Conservation (phyloP, 1,284 basidiomycete genomes). For the Ganoderma sp. region DNA sequence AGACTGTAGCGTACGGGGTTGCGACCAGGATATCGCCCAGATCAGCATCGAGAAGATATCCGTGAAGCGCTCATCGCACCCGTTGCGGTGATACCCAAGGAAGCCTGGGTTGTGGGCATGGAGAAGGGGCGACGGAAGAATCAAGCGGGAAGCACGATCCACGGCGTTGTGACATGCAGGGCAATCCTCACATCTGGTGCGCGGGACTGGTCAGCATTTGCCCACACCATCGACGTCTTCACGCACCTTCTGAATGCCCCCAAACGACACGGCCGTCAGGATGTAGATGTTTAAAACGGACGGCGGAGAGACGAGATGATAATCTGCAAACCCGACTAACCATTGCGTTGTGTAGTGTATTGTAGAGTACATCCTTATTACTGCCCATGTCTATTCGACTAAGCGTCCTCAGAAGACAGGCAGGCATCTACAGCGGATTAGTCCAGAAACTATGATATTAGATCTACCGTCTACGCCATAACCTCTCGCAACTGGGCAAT, state of each 20-base stretch:
- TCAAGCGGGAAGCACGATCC: too few relatives aligned
- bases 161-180: too few relatives aligned
- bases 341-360: not conserved
- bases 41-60: too few relatives aligned
- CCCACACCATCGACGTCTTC: not conserved
- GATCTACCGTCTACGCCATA: conserved; percentile 28
- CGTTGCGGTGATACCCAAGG: too few relatives aligned
- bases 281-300: not conserved
- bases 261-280: not conserved
- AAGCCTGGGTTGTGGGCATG: too few relatives aligned
- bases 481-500: conserved; percentile 50
- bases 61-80: too few relatives aligned
- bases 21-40: too few relatives aligned
- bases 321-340: not conserved
- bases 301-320: too few relatives aligned
- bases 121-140: too few relatives aligned
- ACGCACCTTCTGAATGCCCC: not conserved
- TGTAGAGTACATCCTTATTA: conserved; percentile 4
- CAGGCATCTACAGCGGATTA: not conserved
- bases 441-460: conserved; percentile 1
- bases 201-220: not conserved
- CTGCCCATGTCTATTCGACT: not conserved
- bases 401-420: not conserved
- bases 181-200: not conserved
- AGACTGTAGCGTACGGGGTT: too few relatives aligned